These are phyloP conservation scores for Malbranchea zuffiana DNA, from an alignment of 2,329 filamentous ascomycete genomes.

Conservation along the genomic window DNA sequence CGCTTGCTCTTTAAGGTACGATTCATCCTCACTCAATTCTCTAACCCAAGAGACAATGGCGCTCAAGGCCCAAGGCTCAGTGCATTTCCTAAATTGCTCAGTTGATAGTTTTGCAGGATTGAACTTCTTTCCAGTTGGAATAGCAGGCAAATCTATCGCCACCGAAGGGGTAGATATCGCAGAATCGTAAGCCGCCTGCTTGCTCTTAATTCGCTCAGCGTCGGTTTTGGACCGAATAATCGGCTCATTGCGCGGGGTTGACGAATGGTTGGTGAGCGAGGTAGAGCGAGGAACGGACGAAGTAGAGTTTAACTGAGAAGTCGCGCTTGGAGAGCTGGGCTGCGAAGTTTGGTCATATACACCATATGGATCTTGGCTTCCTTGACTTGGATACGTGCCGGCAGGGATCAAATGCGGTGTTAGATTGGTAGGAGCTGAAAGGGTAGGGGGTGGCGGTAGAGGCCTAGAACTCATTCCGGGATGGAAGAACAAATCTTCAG, in stretches of 20 bases:
- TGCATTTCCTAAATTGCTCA: constrained; percentile 71
- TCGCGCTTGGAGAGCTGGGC: constrained; percentile 40
- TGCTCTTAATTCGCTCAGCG: constrained; percentile 54
- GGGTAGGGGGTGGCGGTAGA: constrained; percentile 53
- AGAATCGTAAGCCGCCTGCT: constrained; percentile 28
- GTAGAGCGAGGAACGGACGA: constrained; percentile 57
- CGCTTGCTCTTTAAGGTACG: constrained; percentile 71
- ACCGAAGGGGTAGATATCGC: constrained; percentile 35
- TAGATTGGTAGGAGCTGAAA: constrained; percentile 38
- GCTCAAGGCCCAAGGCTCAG: constrained; percentile 87
- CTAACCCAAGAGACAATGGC: constrained; percentile 78
- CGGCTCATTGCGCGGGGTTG: constrained; percentile 58
- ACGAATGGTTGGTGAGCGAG: constrained; percentile 71
- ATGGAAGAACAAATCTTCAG: constrained; percentile 88
- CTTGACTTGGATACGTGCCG: constrained; percentile 48
- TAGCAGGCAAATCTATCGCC: constrained; percentile 69
- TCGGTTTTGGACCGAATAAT: constrained; percentile 93
- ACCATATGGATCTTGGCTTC: constrained; percentile 27
- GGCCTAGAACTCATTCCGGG: constrained; percentile 58
- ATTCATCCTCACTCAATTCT: constrained; percentile 80
- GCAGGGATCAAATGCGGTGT: constrained; percentile 42
- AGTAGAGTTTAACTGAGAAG: constrained; percentile 37
- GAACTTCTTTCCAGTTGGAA: constrained; percentile 73
- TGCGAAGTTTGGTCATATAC: constrained; percentile 30
- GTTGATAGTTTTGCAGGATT: constrained; percentile 71